Evolutionary conservation across 2,329 filamentous ascomycete genomes (phyloP), one percentile per base, ranked within the genome.

Genomic region (Fulvia fulva): DNA sequence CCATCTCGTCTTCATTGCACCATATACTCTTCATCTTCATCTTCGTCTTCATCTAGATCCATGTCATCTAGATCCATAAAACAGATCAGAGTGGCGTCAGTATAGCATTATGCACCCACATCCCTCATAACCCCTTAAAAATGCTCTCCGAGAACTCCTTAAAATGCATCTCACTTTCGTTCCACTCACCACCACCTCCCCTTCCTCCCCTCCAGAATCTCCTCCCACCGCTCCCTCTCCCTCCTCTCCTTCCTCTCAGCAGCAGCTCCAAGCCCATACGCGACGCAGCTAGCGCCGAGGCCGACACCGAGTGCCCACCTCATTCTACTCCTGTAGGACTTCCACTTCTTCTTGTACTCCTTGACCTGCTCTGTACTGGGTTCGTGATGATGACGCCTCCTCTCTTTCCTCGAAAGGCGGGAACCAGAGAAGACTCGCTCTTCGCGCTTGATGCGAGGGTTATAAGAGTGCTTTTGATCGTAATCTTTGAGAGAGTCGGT

Each of bases 241-340:
- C 55, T 59, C 50, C 58, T 57, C 50, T 64, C 63, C 55, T 62
- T 58, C 51, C 63, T 64, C 64, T 88, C 85, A 1, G 76, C 76
- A n/a, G 84, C 74, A 14, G 85, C 78, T 8, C 85, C 84, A 21
- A 83, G 73, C 1, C 79, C 80, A 65, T 87, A 89, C 1, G 80
- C 80, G 2, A 81, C 72, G 1, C 80, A 83, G 0, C 78, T 82
- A n/a, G 84, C 74, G 72, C 80, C 83, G 0, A 76, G 76, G 1
- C 83, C 83, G 0, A 83, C 82, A 0, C 85, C 63, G 1, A 82
- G 60, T 22, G 84, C 64, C 61, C 80, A 81, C 19, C 56, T 55
- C 30, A 67, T 55, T 6, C 64, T 53, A n/a, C 61, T 52, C 23
- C 59, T 60, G 67, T 79, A 82, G 0, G 74, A 53, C 34, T 59